These are phyloP conservation scores for Acorus calamus DNA, from an alignment of 106 monocot species.

Conservation along the genomic window DNA sequence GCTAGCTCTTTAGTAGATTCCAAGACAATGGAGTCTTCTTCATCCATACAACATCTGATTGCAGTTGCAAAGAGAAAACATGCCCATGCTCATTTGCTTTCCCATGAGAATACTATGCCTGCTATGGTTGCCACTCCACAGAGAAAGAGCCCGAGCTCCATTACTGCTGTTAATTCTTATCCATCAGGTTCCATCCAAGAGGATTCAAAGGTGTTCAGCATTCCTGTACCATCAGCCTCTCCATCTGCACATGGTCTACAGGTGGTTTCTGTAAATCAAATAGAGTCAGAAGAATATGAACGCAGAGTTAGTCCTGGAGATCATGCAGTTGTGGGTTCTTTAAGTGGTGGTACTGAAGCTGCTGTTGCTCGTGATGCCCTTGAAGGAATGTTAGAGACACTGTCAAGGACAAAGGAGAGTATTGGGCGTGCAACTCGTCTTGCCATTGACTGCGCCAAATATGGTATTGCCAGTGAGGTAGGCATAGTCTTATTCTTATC, in stretches of 20 bases:
- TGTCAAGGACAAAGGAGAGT: conserved; percentile 89
- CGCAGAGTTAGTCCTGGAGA: conserved; percentile 28
- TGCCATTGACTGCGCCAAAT: conserved; percentile 90
- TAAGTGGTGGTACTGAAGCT: conserved; percentile 82
- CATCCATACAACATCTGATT: conserved; percentile 81
- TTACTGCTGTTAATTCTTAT: conserved; percentile 20
- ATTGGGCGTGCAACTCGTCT: conserved; percentile 91
- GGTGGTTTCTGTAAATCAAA: conserved; percentile 15
- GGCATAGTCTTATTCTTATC: neutral
- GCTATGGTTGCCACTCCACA: conserved; percentile 20
- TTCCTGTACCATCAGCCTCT: conserved; percentile 25
- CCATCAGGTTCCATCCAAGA: conserved; percentile 23
- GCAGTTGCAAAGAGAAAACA: conserved; percentile 80
- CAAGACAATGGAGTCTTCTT: conserved; percentile 31
- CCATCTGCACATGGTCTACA: conserved; percentile 25
- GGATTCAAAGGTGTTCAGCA: conserved; percentile 19
- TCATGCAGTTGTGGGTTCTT: conserved; percentile 29
- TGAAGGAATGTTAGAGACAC: conserved; percentile 90
- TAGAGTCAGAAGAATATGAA: conserved; percentile 34
- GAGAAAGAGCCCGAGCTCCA: conserved; percentile 49
- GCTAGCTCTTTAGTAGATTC: conserved; percentile 19
- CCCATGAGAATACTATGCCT: conserved; percentile 25
- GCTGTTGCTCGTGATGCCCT: conserved; percentile 83
- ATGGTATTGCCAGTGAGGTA: conserved; percentile 87
- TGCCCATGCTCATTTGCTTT: conserved; percentile 28